Percentiles rank a stretch among this genome's conserved stretches.
Conservation (phyloP, 768 basidiomycete genomes). For the Sporobolomyces roseus region DNA sequence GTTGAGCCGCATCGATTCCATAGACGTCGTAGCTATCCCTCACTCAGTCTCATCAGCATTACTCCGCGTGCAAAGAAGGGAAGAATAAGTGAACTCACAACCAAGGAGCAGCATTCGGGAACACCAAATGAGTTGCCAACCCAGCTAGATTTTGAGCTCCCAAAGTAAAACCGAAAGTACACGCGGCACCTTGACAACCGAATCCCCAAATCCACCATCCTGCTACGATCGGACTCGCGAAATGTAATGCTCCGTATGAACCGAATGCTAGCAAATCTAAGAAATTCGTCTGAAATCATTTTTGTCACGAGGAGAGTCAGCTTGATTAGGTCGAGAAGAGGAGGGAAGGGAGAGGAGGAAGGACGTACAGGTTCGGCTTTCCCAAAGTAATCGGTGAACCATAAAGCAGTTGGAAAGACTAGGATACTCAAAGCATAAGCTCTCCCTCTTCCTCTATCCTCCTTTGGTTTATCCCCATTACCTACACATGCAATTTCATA, state of each 20-base stretch:
- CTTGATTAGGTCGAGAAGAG: background rate
- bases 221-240: conserved; percentile 33
- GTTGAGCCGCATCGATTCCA: conserved; percentile 33
- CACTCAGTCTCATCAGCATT: background rate
- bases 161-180: conserved; percentile 32
- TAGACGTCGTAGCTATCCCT: conserved; percentile 35
- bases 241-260: conserved; percentile 39
- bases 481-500: background rate
- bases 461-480: conserved; percentile 9
- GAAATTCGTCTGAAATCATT: conserved; percentile 15
- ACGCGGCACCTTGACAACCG: conserved; percentile 33
- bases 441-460: conserved; percentile 11
- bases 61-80: background rate
- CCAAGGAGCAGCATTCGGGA: conserved; percentile 38
- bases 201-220: conserved; percentile 42
- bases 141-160: conserved; percentile 36
- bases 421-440: conserved; percentile 29
- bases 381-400: conserved; percentile 5
- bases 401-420: conserved; percentile 6
- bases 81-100: conserved; percentile 10
- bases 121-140: conserved; percentile 35
- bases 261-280: conserved; percentile 35
- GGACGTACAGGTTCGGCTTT: conserved; percentile 7
- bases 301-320: background rate
- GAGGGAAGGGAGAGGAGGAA: background rate